Base-by-base conservation (phyloP, 2,329 filamentous ascomycete species). In the Colletotrichum sp. region DNA sequence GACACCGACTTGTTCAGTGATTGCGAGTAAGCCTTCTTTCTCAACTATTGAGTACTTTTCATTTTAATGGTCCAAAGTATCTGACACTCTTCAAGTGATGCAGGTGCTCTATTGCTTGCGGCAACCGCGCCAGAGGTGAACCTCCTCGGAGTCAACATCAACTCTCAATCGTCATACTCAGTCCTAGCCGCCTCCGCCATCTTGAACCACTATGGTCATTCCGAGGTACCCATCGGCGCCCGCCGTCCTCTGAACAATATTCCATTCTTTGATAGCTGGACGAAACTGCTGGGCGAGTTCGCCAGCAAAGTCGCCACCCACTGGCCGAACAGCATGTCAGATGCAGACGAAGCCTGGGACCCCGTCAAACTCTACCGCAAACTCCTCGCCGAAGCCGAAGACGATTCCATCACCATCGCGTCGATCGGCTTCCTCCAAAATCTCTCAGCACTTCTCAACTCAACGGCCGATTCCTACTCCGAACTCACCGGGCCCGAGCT, bases 1-100 rank as follows among this genome's bases (percentile, higher is more conserved):
- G 87, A 89, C 77, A 88, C 87, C 0, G 87, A 88, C 74, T 78
- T 89, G 21, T 87, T 86, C 78, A 85, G 84, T 52, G 87, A 88
- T 69, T 86, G 87, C 38, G 86, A 88, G 85, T 87, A 81, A 77
- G 81, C 73, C 16, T 13, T 2, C 6, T 24, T 13, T 13, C 18
- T 30, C 58, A 7, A 18, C 28, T 7, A 34, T 18, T 16, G 14
- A 8, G 6, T 30, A 30, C 8, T 28, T 34, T 61, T 3, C 14
- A 34, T 62, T 5, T 18, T 26, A 16, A 68, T 5, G 5, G n/a
- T 38, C 10, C 13, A 38, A 48, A 7, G 4, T 13, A 7, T 8
- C 55, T 76, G 14, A 68, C 59, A 56, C 21, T 26, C 2, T 36
- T n/a, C 12, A 73, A 87, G 86, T 73, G 86, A 88, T 71, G 81